Evolutionary conservation across 208 protist species (phyloP).

Genomic region (Herpetomonas muscarum): DNA sequence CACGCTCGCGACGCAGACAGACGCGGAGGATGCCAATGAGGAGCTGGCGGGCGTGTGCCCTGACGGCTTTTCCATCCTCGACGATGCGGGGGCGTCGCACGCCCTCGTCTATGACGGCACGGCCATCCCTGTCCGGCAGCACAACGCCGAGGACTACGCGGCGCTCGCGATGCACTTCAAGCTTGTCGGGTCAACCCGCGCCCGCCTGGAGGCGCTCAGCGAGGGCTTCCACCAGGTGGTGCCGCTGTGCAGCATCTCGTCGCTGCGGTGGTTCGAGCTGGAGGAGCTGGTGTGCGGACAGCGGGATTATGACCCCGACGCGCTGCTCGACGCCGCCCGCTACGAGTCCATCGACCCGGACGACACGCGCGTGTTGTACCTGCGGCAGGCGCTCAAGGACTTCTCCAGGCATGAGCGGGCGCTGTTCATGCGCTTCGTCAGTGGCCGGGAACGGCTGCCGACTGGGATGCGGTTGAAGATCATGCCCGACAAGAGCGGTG

Average conservation of each 20-base stretch:
- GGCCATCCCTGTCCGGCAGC: constrained; percentile 35
- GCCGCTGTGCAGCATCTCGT: constrained; percentile 47
- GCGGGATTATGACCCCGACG: constrained; percentile 86
- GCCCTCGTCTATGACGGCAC: constrained; percentile 63
- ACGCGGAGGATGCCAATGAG: constrained; percentile 21
- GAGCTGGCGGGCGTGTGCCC: constrained; percentile 52
- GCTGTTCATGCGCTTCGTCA: constrained; percentile 91
- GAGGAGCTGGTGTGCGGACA: constrained; percentile 88
- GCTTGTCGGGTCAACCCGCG: constrained; percentile 34
- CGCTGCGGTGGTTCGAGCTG: constrained; percentile 89
- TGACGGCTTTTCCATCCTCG: constrained; percentile 62
- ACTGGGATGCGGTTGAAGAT: constrained; percentile 74
- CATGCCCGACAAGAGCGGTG: constrained; percentile 49
- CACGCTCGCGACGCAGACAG: constrained; percentile 8
- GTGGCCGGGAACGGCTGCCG: constrained; percentile 81
- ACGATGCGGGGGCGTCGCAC: constrained; percentile 39
- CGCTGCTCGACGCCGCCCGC: constrained; percentile 70
- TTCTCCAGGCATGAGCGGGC: constrained; percentile 80
- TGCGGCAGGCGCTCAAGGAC: constrained; percentile 72
- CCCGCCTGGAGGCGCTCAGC: constrained; percentile 62
- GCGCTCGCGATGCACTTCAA: constrained; percentile 49
- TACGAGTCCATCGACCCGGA: constrained; percentile 67
- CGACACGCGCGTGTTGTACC: constrained; percentile 60
- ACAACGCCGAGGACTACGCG: constrained; percentile 67
- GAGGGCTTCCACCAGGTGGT: constrained; percentile 89